Conservation (phyloP, 2,329 filamentous ascomycete genomes). For the Periconia digitata region DNA sequence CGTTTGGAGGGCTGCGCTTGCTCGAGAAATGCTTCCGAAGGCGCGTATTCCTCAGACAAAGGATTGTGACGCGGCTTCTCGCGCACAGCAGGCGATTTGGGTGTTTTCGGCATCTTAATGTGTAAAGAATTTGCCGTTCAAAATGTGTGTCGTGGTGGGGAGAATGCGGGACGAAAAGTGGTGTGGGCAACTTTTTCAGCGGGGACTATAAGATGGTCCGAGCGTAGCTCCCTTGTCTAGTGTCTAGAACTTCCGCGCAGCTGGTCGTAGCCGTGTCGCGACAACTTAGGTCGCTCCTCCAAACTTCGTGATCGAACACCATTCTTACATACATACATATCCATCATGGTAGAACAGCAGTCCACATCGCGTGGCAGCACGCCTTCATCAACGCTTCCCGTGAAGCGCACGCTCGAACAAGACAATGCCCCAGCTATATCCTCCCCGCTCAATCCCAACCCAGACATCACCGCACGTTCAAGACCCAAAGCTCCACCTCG, state of each 20-base stretch:
- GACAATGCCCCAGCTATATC: conserved; percentile 70
- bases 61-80: conserved; percentile 79
- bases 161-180: conserved; percentile 7
- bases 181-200: conserved; percentile 7
- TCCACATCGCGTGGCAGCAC: conserved; percentile 40
- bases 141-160: conserved; percentile 1
- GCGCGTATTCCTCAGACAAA: conserved; percentile 84
- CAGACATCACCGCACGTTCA: conserved; percentile 49
- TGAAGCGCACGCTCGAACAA: conserved; percentile 69
- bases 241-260: neutral
- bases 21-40: conserved; percentile 65
- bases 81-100: conserved; percentile 56
- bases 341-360: conserved; percentile 39
- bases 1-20: conserved; percentile 51
- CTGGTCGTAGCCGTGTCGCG: neutral
- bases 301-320: neutral
- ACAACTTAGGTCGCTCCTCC: neutral
- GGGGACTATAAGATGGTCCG: neutral
- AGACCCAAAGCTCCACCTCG: conserved; percentile 43
- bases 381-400: conserved; percentile 47
- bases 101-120: conserved; percentile 74
- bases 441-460: conserved; percentile 71
- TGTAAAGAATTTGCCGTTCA: neutral
- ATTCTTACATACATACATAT: neutral
- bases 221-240: conserved; percentile 6